phyloP scores from a whole-genome alignment of 345 rosid genomes.

The Erysimum cheiranthoides region DNA sequence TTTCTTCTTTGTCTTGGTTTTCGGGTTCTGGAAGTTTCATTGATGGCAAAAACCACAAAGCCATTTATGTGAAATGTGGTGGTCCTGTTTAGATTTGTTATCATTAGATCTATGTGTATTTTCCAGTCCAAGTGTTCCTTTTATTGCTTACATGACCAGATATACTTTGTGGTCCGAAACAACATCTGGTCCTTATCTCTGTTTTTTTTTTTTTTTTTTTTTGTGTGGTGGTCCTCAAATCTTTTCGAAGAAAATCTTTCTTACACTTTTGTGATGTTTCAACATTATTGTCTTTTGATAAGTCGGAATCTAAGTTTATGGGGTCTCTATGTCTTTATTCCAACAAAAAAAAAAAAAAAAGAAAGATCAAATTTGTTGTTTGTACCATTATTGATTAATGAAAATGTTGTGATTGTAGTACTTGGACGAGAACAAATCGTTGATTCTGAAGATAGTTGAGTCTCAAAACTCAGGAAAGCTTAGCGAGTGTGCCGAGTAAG shows the following conservation, averaged over 20 bases:
- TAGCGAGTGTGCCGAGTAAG: slow-evolving; percentile 98
- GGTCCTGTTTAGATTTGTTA: slow-evolving; percentile 45
- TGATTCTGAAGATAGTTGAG: slow-evolving; percentile 99
- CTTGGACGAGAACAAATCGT: slow-evolving; percentile 98
- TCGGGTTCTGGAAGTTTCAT: slow-evolving; percentile 41
- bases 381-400: slow-evolving; percentile 23
- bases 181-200: slow-evolving; percentile 43
- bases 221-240: slow-evolving; percentile 41
- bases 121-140: slow-evolving; percentile 45
- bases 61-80: slow-evolving; percentile 45
- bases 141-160: slow-evolving; percentile 47
- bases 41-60: slow-evolving; percentile 47
- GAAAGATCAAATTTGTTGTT: background rate
- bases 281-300: slow-evolving; percentile 42
- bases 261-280: slow-evolving; percentile 41
- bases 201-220: background rate
- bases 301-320: slow-evolving; percentile 34
- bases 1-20: slow-evolving; percentile 39
- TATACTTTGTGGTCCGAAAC: slow-evolving; percentile 41
- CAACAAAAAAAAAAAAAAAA: background rate
- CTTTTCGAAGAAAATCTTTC: slow-evolving; percentile 41
- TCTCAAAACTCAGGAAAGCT: slow-evolving; percentile 97
- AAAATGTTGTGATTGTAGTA: slow-evolving; percentile 58
- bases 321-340: slow-evolving; percentile 40
- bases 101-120: slow-evolving; percentile 43